phyloP scores from a whole-genome alignment of 306 rosid species.

The Dalbergia cochinchinensis region DNA sequence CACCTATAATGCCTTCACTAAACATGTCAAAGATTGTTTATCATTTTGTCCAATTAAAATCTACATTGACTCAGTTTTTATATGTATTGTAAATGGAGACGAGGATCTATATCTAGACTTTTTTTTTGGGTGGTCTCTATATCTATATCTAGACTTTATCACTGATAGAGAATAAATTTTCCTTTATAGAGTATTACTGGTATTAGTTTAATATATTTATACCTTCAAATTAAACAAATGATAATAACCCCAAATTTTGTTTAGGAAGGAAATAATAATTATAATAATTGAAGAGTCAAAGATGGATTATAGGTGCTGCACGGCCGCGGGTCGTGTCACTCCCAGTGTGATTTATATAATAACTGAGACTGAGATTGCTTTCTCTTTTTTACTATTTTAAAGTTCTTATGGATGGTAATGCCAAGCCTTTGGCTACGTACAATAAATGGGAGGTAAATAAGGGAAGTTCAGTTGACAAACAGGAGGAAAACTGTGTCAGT shows the following conservation, averaged over 20 bases:
- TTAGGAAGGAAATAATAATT: conserved; percentile 27
- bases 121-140: too few species aligned
- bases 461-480: conserved; percentile 41
- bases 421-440: conserved; percentile 29
- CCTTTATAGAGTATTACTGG: not conserved
- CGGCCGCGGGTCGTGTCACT: conserved; percentile 8
- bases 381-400: not conserved
- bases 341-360: conserved; percentile 26
- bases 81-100: not conserved
- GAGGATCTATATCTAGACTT: too few species aligned
- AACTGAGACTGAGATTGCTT: conserved; percentile 10
- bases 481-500: conserved; percentile 17
- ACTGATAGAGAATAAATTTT: not conserved
- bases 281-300: conserved; percentile 24
- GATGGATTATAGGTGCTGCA: conserved; percentile 14
- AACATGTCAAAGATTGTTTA: conserved; percentile 23
- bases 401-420: not conserved
- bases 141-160: not conserved
- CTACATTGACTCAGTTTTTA: not conserved
- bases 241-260: not conserved
- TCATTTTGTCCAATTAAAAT: not conserved
- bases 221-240: conserved; percentile 24
- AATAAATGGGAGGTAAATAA: conserved; percentile 32
- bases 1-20: not conserved
- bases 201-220: not conserved